phyloP scores from a whole-genome alignment of 192 early-diverging fungal species.

The Spizellomyces punctatus region DNA sequence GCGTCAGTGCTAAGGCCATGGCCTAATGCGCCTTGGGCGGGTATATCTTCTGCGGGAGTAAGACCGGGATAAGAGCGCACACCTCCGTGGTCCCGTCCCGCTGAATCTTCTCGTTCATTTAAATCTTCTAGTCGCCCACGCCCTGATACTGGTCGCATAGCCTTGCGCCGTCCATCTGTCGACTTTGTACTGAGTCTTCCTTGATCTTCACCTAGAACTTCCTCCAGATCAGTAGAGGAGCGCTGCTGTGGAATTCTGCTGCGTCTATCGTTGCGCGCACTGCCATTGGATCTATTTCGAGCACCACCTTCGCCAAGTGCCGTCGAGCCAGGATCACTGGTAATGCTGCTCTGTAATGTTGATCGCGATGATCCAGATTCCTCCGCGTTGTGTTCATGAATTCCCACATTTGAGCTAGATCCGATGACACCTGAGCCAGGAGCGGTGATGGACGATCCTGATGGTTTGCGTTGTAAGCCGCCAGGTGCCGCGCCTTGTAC shows the following conservation, averaged over 20 bases:
- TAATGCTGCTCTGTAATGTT: slow-evolving; percentile 4
- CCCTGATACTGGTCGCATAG: too few relatives aligned
- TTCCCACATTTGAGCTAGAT: background rate
- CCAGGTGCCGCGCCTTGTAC: slow-evolving; percentile 14
- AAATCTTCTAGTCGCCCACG: too few relatives aligned
- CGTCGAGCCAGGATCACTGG: slow-evolving; percentile 1
- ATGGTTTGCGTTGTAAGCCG: slow-evolving; percentile 12
- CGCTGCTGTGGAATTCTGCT: background rate
- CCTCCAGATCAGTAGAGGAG: too few relatives aligned
- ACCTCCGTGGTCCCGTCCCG: too few relatives aligned
- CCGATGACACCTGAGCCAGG: background rate
- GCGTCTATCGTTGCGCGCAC: background rate
- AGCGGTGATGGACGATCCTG: background rate
- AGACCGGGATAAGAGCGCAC: too few relatives aligned
- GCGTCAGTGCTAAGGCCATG: too few relatives aligned
- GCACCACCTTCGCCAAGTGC: background rate
- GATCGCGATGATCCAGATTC: slow-evolving; percentile 5
- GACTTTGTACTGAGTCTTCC: too few relatives aligned
- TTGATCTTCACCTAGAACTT: too few relatives aligned
- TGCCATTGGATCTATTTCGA: background rate
- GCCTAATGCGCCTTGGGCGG: too few relatives aligned
- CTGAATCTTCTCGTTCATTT: too few relatives aligned
- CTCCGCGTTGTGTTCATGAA: background rate
- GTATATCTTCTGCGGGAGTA: too few relatives aligned
- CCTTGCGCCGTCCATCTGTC: too few relatives aligned